A percentile compares a stretch with the other conserved stretches of the same genome.
phyloP scores from a whole-genome alignment of 805 yeast species.

The Blastobotrys peoriensis region DNA sequence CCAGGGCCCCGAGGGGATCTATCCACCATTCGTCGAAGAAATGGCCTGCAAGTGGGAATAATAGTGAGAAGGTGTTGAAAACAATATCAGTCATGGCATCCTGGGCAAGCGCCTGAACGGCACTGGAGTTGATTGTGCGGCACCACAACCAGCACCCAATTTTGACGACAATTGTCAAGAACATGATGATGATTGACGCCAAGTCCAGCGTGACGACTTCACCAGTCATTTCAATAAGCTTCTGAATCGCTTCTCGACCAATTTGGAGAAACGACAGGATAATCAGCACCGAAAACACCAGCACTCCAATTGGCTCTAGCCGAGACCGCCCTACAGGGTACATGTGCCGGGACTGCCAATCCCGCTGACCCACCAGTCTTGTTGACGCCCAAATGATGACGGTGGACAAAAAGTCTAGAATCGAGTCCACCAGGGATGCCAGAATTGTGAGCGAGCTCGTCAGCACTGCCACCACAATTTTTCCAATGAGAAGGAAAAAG shows the following conservation, averaged over 20 bases:
- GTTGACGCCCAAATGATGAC: slow-evolving; percentile 63
- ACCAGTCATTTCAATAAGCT: slow-evolving; percentile 37
- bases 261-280: slow-evolving; percentile 68
- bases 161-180: slow-evolving; percentile 54
- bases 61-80: slow-evolving; percentile 62
- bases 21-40: slow-evolving; percentile 57
- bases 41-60: slow-evolving; percentile 62
- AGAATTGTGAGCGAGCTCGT: slow-evolving; percentile 69
- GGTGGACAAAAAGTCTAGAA: slow-evolving; percentile 68
- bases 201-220: slow-evolving; percentile 41
- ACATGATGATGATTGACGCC: slow-evolving; percentile 55
- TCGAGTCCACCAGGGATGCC: slow-evolving; percentile 74
- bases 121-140: slow-evolving; percentile 49
- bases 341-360: slow-evolving; percentile 38
- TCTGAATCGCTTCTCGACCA: slow-evolving; percentile 53
- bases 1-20: slow-evolving; percentile 68
- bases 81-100: slow-evolving; percentile 76
- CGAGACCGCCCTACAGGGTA: slow-evolving; percentile 69
- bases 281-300: slow-evolving; percentile 65
- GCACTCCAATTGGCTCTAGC: slow-evolving; percentile 71
- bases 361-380: slow-evolving; percentile 32
- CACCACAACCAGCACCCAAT: slow-evolving; percentile 62
- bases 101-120: slow-evolving; percentile 74
- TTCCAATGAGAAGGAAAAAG: slow-evolving; percentile 49
- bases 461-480: slow-evolving; percentile 51